Evolutionary conservation across 2,329 filamentous ascomycete species (phyloP), one percentile per base, ranked within the genome.

Genomic region (Cytospora schulzeri): DNA sequence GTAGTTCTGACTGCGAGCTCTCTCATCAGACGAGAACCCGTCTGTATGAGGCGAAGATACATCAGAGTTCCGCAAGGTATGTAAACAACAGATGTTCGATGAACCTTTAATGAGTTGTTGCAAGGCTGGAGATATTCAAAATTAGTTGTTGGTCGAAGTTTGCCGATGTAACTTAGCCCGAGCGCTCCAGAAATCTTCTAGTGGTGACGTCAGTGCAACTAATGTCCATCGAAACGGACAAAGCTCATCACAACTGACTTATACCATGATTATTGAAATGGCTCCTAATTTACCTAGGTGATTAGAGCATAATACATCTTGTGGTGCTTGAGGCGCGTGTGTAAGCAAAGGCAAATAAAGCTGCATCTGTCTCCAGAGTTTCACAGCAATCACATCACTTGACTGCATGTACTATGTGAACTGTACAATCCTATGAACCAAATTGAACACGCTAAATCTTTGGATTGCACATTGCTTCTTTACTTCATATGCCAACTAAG

Each of bases 121-220:
- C n/a, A 24, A 24, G n/a, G 12, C 11, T 5, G 3, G 14, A 22
- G 2, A 48, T 12, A 48, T 24, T 24, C 15, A 9, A 11, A 4
- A 48, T 14, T 48, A 24, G n/a, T 2, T 48, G 45, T 22, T 48
- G 45, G n/a, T 48, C 12, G n/a, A 12, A 12, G 45, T 2, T 24
- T 4, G n/a, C 5, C 11, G 22, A 22, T 4, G 12, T 24, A 12
- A 24, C n/a, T 48, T 48, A 48, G 45, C 45, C n/a, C 14, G 1
- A 6, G n/a, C 14, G n/a, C 45, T 48, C n/a, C 11, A 24, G 45
- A 48, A 48, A 22, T 48, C 45, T 48, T 48, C 19, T 14, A 62
- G 59, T 56, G 59, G 52, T 62, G 59, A 62, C 59, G 59, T 62
- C 59, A 62, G 59, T 14, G 31, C 28, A 1, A 3, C n/a, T 9